Percentiles rank a stretch among this genome's conserved stretches.
These are phyloP conservation scores for Tephrocybe sp. DNA, from an alignment of 768 basidiomycete genomes.

Conservation along the genomic window DNA sequence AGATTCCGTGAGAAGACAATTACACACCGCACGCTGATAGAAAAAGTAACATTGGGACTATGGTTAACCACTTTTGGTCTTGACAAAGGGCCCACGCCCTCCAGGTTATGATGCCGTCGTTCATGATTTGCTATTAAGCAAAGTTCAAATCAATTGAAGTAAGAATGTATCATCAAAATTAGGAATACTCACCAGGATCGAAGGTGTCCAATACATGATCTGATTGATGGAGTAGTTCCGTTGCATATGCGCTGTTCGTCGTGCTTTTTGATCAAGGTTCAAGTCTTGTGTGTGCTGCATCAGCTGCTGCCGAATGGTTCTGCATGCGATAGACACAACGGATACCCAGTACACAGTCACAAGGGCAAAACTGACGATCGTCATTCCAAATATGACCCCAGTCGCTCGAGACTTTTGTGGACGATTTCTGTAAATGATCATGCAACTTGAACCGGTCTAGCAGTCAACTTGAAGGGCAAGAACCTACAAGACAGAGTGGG, in stretches of 20 bases:
- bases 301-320: background rate
- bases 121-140: background rate
- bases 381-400: constrained; percentile 1
- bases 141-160: background rate
- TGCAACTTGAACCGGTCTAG: background rate
- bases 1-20: background rate
- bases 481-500: no score
- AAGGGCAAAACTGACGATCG: constrained; percentile 2
- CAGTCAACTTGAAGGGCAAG: no score
- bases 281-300: background rate
- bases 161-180: background rate
- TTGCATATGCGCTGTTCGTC: background rate
- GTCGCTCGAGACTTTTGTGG: background rate
- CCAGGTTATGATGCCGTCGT: constrained; percentile 9
- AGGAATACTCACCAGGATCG: background rate
- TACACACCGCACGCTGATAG: background rate
- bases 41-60: constrained; percentile 3
- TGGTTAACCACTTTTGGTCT: background rate
- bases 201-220: constrained; percentile 4
- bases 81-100: constrained; percentile 8
- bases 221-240: constrained; percentile 4
- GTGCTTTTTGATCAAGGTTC: background rate
- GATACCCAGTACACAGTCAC: constrained; percentile 1
- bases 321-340: background rate
- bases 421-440: background rate